Percentiles rank a stretch among this genome's conserved stretches.
phyloP scores from a whole-genome alignment of 2,329 filamentous ascomycete species.

The Epichloe coenophiala region DNA sequence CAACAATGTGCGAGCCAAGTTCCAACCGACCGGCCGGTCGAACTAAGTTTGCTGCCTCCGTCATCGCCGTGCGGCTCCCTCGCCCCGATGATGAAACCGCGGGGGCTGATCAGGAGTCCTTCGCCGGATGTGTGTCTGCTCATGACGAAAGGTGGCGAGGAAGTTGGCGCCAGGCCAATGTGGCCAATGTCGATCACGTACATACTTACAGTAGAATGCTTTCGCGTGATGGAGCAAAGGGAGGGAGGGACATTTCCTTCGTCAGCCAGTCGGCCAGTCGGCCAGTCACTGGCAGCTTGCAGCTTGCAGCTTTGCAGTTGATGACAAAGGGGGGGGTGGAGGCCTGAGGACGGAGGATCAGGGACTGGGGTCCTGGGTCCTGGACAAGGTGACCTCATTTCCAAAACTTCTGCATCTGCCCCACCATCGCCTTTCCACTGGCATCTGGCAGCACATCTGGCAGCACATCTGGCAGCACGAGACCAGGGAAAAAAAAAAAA shows the following conservation, averaged over 20 bases:
- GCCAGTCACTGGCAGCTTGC: too few relatives aligned
- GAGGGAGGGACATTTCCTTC: too few relatives aligned
- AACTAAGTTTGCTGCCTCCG: neutral
- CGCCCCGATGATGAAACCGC: neutral
- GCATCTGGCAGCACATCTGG: neutral
- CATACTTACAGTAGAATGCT: too few relatives aligned
- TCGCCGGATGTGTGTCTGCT: neutral
- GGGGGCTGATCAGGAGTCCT: neutral
- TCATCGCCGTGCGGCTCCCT: neutral
- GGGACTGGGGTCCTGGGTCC: neutral
- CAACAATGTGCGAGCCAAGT: too few relatives aligned
- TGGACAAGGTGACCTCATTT: slow-evolving; percentile 2
- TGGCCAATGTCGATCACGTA: too few relatives aligned
- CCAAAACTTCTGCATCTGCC: neutral
- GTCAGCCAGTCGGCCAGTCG: too few relatives aligned
- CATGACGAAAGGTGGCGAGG: neutral
- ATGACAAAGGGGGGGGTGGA: too few relatives aligned
- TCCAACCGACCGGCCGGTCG: too few relatives aligned
- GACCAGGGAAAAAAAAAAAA: neutral
- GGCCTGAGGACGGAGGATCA: too few relatives aligned
- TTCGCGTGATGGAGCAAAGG: too few relatives aligned
- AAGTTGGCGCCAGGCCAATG: too few relatives aligned
- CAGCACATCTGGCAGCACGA: neutral
- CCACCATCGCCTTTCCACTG: neutral
- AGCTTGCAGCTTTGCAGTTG: too few relatives aligned